A percentile compares a stretch with the other conserved stretches of the same genome.
Conservation (phyloP, 2,329 filamentous ascomycete species). For the Monosporascus ibericus region DNA sequence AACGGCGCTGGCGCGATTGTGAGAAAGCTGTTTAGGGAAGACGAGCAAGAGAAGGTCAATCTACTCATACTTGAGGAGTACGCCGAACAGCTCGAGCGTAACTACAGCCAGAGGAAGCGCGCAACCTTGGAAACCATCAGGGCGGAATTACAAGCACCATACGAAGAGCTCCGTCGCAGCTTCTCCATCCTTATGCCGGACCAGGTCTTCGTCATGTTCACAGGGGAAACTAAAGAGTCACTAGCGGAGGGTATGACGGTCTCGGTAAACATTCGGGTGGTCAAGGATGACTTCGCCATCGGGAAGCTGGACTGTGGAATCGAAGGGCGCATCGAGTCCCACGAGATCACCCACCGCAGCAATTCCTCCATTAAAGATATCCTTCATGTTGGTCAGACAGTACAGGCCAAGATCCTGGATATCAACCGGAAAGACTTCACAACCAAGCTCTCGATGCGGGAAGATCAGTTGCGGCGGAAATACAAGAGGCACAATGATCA, state of each 20-base stretch:
- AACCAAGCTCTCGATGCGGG: slow-evolving; percentile 77
- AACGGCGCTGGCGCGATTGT: slow-evolving; percentile 87
- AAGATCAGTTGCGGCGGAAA: slow-evolving; percentile 70
- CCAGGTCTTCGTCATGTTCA: slow-evolving; percentile 93
- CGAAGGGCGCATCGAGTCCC: slow-evolving; percentile 77
- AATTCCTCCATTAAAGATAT: slow-evolving; percentile 62
- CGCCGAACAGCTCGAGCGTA: slow-evolving; percentile 86
- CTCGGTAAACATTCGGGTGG: slow-evolving; percentile 78
- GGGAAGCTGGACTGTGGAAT: slow-evolving; percentile 91
- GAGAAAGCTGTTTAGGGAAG: slow-evolving; percentile 88
- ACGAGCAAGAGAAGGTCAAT: slow-evolving; percentile 90
- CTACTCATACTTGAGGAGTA: slow-evolving; percentile 96
- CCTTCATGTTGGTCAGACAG: slow-evolving; percentile 74
- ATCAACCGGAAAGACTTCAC: slow-evolving; percentile 82
- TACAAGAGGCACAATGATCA: slow-evolving; percentile 65
- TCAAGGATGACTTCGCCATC: slow-evolving; percentile 89
- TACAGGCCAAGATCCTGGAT: slow-evolving; percentile 81
- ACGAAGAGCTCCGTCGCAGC: slow-evolving; percentile 84
- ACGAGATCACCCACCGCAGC: slow-evolving; percentile 71
- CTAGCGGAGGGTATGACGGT: slow-evolving; percentile 88
- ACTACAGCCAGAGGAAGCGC: slow-evolving; percentile 90
- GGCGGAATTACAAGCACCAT: slow-evolving; percentile 84
- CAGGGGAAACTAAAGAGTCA: slow-evolving; percentile 82
- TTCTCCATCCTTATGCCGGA: slow-evolving; percentile 66
- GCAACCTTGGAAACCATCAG: slow-evolving; percentile 95